Evolutionary conservation across 140 eudicot genomes (phyloP), one percentile per base, ranked within the genome.

Genomic region (Bidens hawaiensis): DNA sequence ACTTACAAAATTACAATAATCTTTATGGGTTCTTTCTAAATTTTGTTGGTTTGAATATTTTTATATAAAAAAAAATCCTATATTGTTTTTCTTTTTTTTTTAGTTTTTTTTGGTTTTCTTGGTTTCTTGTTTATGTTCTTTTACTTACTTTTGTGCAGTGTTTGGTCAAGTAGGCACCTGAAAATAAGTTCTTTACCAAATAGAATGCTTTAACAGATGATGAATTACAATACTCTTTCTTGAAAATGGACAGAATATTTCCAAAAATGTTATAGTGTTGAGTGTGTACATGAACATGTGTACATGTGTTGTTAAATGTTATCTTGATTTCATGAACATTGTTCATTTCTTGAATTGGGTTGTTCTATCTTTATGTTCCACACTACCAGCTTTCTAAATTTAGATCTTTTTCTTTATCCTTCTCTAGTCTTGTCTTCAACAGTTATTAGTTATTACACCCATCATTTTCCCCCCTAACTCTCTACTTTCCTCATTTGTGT

Each of bases 351-450:
- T 72, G 79, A 79, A 73, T 79, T 75, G 82, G 80, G 73, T 66
- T 79, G 45, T 41, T 60, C 60, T 53, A 58, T 70, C 81, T 76
- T 74, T 80, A 66, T 73, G 76, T 47, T 80, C 65, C 69, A 64
- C 45, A 27, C 60, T 69, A 70, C 68, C 48, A 63, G 66, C 72
- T 84, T 82, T 68, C 96, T 68, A 85, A 77, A 79, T 88, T 71
- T 82, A 81, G 89, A 70, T 79, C 59, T 74, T 58, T 62, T 47
- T 58, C n/a, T 69, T 67, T 76, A 76, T 72, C 85, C 63, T 64
- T 79, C 81, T 72, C 80, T 63, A 73, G 96, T 88, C 96, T 82
- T 82, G 85, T 82, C 95, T 85, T 79, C 88, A 76, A 80, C 90
- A 80, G 91, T 82, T 64, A 65, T 64, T 70, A 59, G n/a, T n/a